Percentiles rank a stretch among this genome's conserved stretches.
Evolutionary conservation across 1,284 basidiomycete genomes (phyloP).

Genomic region (Dichomitus squalens): DNA sequence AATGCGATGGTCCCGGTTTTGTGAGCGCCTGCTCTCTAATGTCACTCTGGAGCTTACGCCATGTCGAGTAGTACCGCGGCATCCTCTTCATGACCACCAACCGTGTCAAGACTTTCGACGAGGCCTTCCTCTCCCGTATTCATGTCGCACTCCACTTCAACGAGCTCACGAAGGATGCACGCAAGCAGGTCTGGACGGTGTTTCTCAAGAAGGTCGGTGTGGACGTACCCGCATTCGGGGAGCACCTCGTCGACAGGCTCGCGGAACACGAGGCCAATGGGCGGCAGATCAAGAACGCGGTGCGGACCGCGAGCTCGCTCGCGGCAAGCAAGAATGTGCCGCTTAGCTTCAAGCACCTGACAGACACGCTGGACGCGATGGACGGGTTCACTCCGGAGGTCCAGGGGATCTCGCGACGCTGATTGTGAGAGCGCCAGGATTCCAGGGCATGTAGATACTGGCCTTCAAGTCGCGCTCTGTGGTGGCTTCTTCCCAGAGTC

Average conservation of each 20-base stretch:
- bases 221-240: conserved; percentile 32
- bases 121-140: conserved; percentile 67
- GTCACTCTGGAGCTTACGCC: conserved; percentile 41
- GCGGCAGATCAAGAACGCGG: conserved; percentile 64
- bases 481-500: no score
- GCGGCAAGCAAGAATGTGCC: conserved; percentile 48
- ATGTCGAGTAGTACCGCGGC: conserved; percentile 64
- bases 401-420: conserved; percentile 21
- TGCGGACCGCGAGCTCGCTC: conserved; percentile 57
- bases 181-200: conserved; percentile 55
- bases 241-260: conserved; percentile 43
- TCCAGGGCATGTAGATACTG: no score
- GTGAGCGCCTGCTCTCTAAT: neutral
- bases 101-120: conserved; percentile 62
- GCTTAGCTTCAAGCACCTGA: conserved; percentile 47
- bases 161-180: conserved; percentile 50
- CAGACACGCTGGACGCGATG: conserved; percentile 58
- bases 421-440: no score
- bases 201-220: conserved; percentile 45
- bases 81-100: conserved; percentile 75
- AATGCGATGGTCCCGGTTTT: conserved; percentile 70
- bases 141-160: conserved; percentile 63
- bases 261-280: conserved; percentile 55
- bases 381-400: conserved; percentile 58
- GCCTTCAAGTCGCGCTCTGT: no score